Conservation (phyloP, 768 basidiomycete genomes). For the Leucocoprinus leucothites region DNA sequence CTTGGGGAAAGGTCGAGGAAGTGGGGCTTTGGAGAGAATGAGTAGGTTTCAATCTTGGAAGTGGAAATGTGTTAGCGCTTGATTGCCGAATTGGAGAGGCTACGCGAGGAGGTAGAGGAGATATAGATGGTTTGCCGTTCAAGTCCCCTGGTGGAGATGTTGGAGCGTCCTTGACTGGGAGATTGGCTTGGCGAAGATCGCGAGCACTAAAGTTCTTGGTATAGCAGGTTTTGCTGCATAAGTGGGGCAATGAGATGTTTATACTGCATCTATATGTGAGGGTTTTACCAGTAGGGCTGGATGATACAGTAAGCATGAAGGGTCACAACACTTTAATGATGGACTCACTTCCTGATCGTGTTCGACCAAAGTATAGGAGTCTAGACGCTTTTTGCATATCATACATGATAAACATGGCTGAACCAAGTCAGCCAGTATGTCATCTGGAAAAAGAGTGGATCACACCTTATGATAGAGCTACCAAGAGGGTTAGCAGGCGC, state of each 20-base stretch:
- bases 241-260: background rate
- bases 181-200: slow-evolving; percentile 69
- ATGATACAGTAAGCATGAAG: background rate
- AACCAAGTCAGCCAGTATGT: background rate
- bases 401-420: slow-evolving; percentile 81
- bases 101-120: slow-evolving; percentile 27
- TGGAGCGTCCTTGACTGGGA: slow-evolving; percentile 35
- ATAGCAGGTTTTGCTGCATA: slow-evolving; percentile 76
- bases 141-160: slow-evolving; percentile 16
- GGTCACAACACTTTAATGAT: slow-evolving; percentile 2
- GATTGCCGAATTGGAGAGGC: slow-evolving; percentile 15
- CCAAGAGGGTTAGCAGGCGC: slow-evolving; percentile 2
- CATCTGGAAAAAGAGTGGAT: background rate
- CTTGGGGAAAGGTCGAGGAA: slow-evolving; percentile 27
- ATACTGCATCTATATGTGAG: background rate
- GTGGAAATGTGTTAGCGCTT: slow-evolving; percentile 11
- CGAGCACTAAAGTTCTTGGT: slow-evolving; percentile 74
- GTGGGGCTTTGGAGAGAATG: slow-evolving; percentile 31
- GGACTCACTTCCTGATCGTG: slow-evolving; percentile 73
- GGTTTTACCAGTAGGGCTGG: slow-evolving; percentile 51
- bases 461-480: slow-evolving; percentile 79
- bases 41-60: slow-evolving; percentile 23
- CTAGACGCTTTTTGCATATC: slow-evolving; percentile 73
- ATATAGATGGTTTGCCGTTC: slow-evolving; percentile 18
- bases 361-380: slow-evolving; percentile 74